Evolutionary conservation across 139 green algal species (phyloP), one percentile per base, ranked within the genome.

Genomic region (Diplosphaera chodatii): DNA sequence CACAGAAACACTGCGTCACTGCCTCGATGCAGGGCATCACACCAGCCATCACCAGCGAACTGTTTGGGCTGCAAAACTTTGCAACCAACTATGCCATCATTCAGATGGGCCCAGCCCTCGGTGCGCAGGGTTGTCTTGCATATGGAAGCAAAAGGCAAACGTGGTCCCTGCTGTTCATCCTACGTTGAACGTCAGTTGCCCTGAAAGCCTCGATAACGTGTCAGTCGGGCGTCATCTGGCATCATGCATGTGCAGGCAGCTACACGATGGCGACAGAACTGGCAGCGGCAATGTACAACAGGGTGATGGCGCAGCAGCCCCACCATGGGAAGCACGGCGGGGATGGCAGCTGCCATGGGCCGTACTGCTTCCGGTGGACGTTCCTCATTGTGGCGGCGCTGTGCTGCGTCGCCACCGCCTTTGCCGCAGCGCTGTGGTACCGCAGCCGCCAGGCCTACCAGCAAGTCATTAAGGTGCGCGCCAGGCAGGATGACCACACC

Each of bases 51-150:
- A 68, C 71, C 33, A 55, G 25, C 20, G 81, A 86, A 67, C 62
- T 86, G 1, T 86, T 85, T 74, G 81, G 81, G 15, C 68, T 86
- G 55, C 27, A 71, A 1, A 66, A 75, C 29, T 84, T 86, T 75
- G 81, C 81, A 33, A 71, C 81, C 29, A 86, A 84, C 68, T 86
- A 86, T 66, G 69, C 71, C n/a, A 32, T 80, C 10, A 23, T 78
- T 5, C 81, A 86, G 68, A 40, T 86, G 40, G 74, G 70, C 15
- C 78, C 81, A 4, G 81, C 81, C 21, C 13, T 70, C 3, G n/a
- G 64, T 70, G 30, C 32, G 69, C 40, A 40, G 37, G 41, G 22
- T 62, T 59, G 4, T 20, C 6, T 40, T 40, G 10, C 18, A n/a
- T n/a, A n/a, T n/a, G n/a, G n/a, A n/a, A n/a, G n/a, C n/a, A n/a